A percentile compares a stretch with the other conserved stretches of the same genome.
phyloP scores from a whole-genome alignment of 371 early-diverging fungal genomes.

The Syncephalastrum racemosum region DNA sequence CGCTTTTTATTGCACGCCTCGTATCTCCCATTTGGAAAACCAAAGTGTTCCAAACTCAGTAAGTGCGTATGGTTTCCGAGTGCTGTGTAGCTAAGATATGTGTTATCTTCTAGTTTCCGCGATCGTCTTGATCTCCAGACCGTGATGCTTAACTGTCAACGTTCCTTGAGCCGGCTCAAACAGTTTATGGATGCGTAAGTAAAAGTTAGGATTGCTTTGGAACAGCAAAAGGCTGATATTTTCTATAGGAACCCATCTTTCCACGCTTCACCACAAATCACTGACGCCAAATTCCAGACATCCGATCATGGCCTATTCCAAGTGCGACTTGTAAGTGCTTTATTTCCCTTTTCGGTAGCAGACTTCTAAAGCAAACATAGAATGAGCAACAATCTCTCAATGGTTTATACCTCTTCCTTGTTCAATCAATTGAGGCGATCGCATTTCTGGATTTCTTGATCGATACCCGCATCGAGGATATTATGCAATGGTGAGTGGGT shows the following conservation, averaged over 20 bases:
- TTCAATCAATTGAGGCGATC: slow-evolving; percentile 71
- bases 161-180: slow-evolving; percentile 45
- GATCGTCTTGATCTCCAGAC: slow-evolving; percentile 10
- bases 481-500: slow-evolving; percentile 48
- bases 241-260: slow-evolving; percentile 28
- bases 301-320: slow-evolving; percentile 23
- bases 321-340: slow-evolving; percentile 22
- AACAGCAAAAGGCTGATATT: too few relatives aligned
- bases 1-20: slow-evolving; percentile 75
- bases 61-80: slow-evolving; percentile 3
- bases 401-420: slow-evolving; percentile 63
- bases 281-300: slow-evolving; percentile 26
- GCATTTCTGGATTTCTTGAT: slow-evolving; percentile 71
- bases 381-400: slow-evolving; percentile 73
- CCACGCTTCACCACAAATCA: slow-evolving; percentile 24
- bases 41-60: slow-evolving; percentile 42
- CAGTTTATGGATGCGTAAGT: slow-evolving; percentile 51
- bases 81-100: neutral
- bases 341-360: neutral
- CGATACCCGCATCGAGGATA: slow-evolving; percentile 63
- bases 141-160: slow-evolving; percentile 42
- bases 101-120: neutral
- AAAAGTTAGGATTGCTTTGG: neutral
- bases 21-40: slow-evolving; percentile 77
- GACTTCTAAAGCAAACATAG: slow-evolving; percentile 14